phyloP scores from a whole-genome alignment of 1,284 basidiomycete species.

The Marasmius tenuissimus region DNA sequence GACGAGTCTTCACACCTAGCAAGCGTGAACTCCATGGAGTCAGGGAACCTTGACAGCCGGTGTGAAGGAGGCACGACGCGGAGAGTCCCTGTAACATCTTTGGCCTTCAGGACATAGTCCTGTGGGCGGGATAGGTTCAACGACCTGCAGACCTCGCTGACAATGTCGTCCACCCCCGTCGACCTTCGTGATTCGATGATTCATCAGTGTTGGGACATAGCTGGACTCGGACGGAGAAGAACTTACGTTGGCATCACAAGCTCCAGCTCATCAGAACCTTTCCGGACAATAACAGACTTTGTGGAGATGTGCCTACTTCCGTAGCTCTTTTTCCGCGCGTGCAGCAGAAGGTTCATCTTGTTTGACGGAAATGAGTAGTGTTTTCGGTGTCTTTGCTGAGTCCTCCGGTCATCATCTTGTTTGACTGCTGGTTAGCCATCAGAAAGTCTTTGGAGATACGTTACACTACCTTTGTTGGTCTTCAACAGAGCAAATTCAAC shows the following conservation, averaged over 20 bases:
- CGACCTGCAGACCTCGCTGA: no score
- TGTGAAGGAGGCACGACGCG: no score
- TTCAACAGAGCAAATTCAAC: slow-evolving; percentile 1
- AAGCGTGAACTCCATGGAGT: no score
- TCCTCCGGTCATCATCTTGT: not conserved
- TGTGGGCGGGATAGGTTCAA: no score
- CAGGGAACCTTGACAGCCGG: no score
- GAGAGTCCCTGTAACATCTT: no score
- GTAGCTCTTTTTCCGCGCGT: not conserved
- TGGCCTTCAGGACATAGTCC: no score
- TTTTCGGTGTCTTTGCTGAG: not conserved
- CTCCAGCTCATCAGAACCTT: not conserved
- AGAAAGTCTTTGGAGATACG: not conserved
- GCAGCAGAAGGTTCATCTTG: not conserved
- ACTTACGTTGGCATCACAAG: not conserved
- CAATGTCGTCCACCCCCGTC: no score
- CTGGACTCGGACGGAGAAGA: not conserved
- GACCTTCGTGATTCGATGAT: no score
- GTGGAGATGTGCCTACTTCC: not conserved
- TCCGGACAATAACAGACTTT: not conserved
- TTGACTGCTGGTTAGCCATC: not conserved
- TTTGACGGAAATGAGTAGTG: not conserved
- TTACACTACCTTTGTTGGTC: not conserved
- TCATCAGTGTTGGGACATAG: no score
- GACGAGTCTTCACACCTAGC: no score